These are phyloP conservation scores for Tylopilus felleus DNA, from an alignment of 768 basidiomycete genomes.

Conservation along the genomic window DNA sequence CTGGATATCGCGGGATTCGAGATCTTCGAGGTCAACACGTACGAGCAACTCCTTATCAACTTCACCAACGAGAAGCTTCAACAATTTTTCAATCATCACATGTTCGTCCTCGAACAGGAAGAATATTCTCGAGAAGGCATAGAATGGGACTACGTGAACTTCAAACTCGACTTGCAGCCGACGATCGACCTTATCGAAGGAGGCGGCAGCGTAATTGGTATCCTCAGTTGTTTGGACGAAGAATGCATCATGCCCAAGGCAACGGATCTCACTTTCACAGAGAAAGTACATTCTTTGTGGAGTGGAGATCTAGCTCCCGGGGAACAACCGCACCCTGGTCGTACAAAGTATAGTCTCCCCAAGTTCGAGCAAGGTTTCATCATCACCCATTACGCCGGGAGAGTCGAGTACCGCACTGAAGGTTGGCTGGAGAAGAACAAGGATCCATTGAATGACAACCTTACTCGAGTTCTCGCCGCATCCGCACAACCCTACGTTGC, in stretches of 20 bases:
- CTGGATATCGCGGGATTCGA: constrained; percentile 99
- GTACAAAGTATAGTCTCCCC: constrained; percentile 79
- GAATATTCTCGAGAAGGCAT: constrained; percentile 96
- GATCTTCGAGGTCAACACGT: constrained; percentile 91
- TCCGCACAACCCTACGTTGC: constrained; percentile 84
- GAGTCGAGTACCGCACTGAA: constrained; percentile 92
- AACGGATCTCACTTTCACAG: constrained; percentile 89
- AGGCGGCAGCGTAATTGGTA: constrained; percentile 66
- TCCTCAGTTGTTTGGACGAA: constrained; percentile 91
- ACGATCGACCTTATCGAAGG: constrained; percentile 98
- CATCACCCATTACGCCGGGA: constrained; percentile 93
- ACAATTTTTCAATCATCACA: constrained; percentile 98
- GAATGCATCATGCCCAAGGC: constrained; percentile 99
- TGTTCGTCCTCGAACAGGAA: constrained; percentile 99
- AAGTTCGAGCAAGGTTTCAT: constrained; percentile 94
- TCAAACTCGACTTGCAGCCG: constrained; percentile 94
- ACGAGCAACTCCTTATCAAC: constrained; percentile 98
- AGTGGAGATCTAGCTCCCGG: constrained; percentile 35
- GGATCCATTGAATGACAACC: constrained; percentile 95
- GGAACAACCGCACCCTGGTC: constrained; percentile 65
- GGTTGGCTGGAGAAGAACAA: constrained; percentile 99
- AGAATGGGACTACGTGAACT: constrained; percentile 97
- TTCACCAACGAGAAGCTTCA: constrained; percentile 98
- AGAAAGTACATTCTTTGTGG: constrained; percentile 87
- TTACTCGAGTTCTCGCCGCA: constrained; percentile 80